phyloP scores from a whole-genome alignment of 306 rosid genomes.

The Medicago lupulina region DNA sequence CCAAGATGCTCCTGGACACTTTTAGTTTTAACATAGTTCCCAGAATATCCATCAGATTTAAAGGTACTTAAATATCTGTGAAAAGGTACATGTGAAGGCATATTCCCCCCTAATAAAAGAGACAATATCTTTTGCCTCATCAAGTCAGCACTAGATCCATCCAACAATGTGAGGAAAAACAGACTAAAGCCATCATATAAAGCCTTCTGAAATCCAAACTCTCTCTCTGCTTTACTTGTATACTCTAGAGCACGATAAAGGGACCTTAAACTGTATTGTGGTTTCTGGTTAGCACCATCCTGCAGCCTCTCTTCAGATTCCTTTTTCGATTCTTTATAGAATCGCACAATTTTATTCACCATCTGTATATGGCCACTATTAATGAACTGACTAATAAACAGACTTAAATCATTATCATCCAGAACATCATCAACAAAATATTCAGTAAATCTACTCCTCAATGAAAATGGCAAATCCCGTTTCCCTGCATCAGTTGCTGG shows the following conservation, averaged over 20 bases:
- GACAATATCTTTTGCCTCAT: constrained; percentile 67
- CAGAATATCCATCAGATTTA: constrained; percentile 42
- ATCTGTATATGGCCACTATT: constrained; percentile 47
- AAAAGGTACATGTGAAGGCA: constrained; percentile 58
- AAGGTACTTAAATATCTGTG: constrained; percentile 52
- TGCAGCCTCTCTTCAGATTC: constrained; percentile 83
- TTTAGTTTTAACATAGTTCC: constrained; percentile 63
- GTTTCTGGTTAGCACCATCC: constrained; percentile 94
- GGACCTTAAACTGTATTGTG: constrained; percentile 95
- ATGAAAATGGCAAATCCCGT: constrained; percentile 83
- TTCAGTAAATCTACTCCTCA: constrained; percentile 92
- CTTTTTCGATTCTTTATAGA: constrained; percentile 76
- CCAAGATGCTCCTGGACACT: constrained; percentile 80
- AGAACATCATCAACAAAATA: constrained; percentile 87
- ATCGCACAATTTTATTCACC: constrained; percentile 61
- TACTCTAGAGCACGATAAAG: constrained; percentile 93
- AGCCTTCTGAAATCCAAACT: constrained; percentile 67
- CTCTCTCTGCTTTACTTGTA: constrained; percentile 65
- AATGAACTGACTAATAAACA: constrained; percentile 63
- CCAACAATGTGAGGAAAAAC: constrained; percentile 85
- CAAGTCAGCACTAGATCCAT: constrained; percentile 67
- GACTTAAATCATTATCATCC: constrained; percentile 75
- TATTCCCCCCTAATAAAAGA: constrained; percentile 53
- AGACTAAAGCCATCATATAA: constrained; percentile 88
- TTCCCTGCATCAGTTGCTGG: constrained; percentile 99